These are phyloP conservation scores for Paraglomus occultum DNA, from an alignment of 192 early-diverging fungal genomes.

Conservation along the genomic window DNA sequence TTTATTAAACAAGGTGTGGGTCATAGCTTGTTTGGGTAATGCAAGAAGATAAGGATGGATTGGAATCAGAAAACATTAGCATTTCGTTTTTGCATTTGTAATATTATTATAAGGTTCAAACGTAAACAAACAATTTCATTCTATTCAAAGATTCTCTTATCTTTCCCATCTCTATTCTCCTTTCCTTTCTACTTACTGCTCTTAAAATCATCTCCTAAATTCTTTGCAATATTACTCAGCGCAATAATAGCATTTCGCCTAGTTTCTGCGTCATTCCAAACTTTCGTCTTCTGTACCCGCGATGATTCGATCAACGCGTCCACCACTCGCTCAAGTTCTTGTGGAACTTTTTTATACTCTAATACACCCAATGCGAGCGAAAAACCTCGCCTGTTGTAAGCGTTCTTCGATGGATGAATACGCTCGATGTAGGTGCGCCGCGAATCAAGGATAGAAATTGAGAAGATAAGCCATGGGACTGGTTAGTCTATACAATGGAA, in stretches of 20 bases:
- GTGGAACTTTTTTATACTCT: conserved; percentile 34
- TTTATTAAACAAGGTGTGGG: conserved; percentile 36
- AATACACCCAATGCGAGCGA: conserved; percentile 63
- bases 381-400: conserved; percentile 58
- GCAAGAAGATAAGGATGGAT: no score
- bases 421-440: conserved; percentile 31
- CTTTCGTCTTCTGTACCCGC: conserved; percentile 32
- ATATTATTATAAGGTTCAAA: no score
- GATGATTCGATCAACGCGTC: conserved; percentile 32
- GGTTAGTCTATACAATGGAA: no score
- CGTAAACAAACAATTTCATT: no score
- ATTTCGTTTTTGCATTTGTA: no score
- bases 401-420: conserved; percentile 36
- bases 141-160: no score
- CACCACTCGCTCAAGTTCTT: conserved; percentile 24
- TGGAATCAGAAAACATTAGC: no score
- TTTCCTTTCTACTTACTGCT: conserved; percentile 39
- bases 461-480: no score
- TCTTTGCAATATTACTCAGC: conserved; percentile 47
- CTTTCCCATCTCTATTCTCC: no score
- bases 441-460: conserved; percentile 14
- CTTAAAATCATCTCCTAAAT: conserved; percentile 37
- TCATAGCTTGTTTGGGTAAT: conserved; percentile 11
- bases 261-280: conserved; percentile 62
- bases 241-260: conserved; percentile 64